Percentiles rank a stretch among this genome's conserved stretches.
phyloP scores from a whole-genome alignment of 306 rosid species.

The Senna tora region DNA sequence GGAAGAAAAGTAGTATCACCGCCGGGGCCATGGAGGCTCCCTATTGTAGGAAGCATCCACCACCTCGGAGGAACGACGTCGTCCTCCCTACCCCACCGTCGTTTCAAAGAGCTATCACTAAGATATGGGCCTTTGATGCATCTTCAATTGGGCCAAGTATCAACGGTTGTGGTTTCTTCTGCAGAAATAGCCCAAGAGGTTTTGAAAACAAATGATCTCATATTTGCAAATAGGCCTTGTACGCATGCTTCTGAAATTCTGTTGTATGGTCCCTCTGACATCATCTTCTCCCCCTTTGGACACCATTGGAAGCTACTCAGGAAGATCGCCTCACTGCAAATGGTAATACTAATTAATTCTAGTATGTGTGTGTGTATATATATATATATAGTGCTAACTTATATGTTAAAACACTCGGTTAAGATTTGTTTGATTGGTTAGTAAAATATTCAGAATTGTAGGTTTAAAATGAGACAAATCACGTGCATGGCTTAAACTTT shows the following conservation, averaged over 20 bases:
- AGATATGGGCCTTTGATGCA: slow-evolving; percentile 41
- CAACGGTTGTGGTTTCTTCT: slow-evolving; percentile 37
- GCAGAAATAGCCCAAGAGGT: slow-evolving; percentile 44
- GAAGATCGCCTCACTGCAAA: slow-evolving; percentile 5
- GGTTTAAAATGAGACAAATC: too few relatives aligned
- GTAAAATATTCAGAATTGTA: too few relatives aligned
- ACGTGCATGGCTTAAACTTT: too few relatives aligned
- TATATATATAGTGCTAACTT: too few relatives aligned
- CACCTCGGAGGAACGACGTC: slow-evolving; percentile 29
- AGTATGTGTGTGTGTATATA: too few relatives aligned
- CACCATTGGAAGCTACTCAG: slow-evolving; percentile 29
- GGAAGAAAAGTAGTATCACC: not conserved
- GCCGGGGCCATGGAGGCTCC: slow-evolving; percentile 40
- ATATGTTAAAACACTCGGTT: too few relatives aligned
- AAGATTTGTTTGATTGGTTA: too few relatives aligned
- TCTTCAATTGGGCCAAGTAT: slow-evolving; percentile 32
- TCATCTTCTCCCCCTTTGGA: slow-evolving; percentile 19
- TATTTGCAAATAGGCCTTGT: slow-evolving; percentile 26
- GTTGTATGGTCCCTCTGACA: not conserved
- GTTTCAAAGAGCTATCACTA: slow-evolving; percentile 2
- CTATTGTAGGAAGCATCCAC: slow-evolving; percentile 37
- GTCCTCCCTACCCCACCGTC: not conserved
- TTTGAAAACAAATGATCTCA: slow-evolving; percentile 34
- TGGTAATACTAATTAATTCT: not conserved
- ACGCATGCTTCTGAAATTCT: not conserved